A percentile compares a stretch with the other conserved stretches of the same genome.
phyloP scores from a whole-genome alignment of 2,329 filamentous ascomycete species.

The Penicillium sp. region DNA sequence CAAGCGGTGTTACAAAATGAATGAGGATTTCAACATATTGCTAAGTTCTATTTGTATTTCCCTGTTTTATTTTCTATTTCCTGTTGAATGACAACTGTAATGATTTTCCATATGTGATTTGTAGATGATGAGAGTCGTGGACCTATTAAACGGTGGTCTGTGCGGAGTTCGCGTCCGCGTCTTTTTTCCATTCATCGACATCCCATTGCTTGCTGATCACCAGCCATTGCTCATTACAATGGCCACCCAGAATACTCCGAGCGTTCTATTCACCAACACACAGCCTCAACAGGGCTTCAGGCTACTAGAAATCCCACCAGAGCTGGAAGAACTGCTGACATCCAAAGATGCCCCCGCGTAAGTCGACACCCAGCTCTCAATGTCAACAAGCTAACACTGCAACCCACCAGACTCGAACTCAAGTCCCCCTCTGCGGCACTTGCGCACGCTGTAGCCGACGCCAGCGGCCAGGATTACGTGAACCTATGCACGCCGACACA shows the following conservation, averaged over 20 bases:
- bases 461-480: constrained; percentile 38
- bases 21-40: background rate
- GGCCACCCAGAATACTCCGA: constrained; percentile 36
- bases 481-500: constrained; percentile 56
- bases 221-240: constrained; percentile 19
- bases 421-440: constrained; percentile 37
- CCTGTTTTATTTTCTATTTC: too few species aligned
- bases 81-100: background rate
- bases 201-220: constrained; percentile 1
- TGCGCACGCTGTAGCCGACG: constrained; percentile 27
- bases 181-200: constrained; percentile 2
- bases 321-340: constrained; percentile 51
- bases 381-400: background rate
- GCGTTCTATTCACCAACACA: constrained; percentile 40
- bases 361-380: background rate
- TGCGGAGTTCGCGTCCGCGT: constrained; percentile 24
- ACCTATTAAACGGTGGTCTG: constrained; percentile 32
- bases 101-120: constrained; percentile 12
- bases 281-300: constrained; percentile 51
- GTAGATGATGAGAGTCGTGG: background rate
- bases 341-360: constrained; percentile 42
- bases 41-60: too few species aligned
- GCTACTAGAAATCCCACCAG: constrained; percentile 56
- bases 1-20: background rate
- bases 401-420: constrained; percentile 37